A percentile compares a stretch with the other conserved stretches of the same genome.
phyloP scores from a whole-genome alignment of 1,284 basidiomycete genomes.

The Ustanciosporium gigantosporum region DNA sequence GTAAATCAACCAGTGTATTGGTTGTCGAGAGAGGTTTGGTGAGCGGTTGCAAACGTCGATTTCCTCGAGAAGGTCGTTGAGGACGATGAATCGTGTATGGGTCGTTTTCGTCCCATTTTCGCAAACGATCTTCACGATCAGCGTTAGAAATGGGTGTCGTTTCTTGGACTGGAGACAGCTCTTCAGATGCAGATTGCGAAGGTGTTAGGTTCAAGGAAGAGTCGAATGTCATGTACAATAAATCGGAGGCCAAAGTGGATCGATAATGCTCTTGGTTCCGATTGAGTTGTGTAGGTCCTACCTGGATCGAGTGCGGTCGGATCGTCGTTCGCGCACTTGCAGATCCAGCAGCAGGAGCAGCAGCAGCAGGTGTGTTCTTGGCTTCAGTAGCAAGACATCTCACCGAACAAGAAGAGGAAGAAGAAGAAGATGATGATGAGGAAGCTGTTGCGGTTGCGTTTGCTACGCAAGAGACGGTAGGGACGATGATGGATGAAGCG shows the following conservation, averaged over 20 bases:
- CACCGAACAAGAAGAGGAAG: not conserved
- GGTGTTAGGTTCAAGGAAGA: slow-evolving; percentile 20
- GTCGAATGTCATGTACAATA: slow-evolving; percentile 93
- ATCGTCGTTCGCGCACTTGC: slow-evolving; percentile 45
- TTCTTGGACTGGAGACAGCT: slow-evolving; percentile 5
- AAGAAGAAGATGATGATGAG: not conserved
- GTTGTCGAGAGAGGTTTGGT: slow-evolving; percentile 27
- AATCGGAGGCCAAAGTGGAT: slow-evolving; percentile 77
- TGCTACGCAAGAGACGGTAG: no score
- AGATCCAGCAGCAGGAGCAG: no score
- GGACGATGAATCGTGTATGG: slow-evolving; percentile 77
- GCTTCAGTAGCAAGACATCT: no score
- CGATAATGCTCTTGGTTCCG: slow-evolving; percentile 85
- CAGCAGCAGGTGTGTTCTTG: no score
- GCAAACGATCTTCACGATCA: slow-evolving; percentile 59
- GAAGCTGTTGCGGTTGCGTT: no score
- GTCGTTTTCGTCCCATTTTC: slow-evolving; percentile 74
- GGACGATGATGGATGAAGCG: no score
- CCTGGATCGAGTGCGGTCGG: slow-evolving; percentile 35
- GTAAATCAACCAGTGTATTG: slow-evolving; percentile 54
- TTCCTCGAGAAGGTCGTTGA: slow-evolving; percentile 73
- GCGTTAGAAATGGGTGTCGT: slow-evolving; percentile 3
- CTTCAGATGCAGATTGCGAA: slow-evolving; percentile 3
- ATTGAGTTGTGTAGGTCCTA: slow-evolving; percentile 71
- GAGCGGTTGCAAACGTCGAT: slow-evolving; percentile 47